Evolutionary conservation across 2,329 filamentous ascomycete species (phyloP).

Genomic region (Beauveria brongniartii): DNA sequence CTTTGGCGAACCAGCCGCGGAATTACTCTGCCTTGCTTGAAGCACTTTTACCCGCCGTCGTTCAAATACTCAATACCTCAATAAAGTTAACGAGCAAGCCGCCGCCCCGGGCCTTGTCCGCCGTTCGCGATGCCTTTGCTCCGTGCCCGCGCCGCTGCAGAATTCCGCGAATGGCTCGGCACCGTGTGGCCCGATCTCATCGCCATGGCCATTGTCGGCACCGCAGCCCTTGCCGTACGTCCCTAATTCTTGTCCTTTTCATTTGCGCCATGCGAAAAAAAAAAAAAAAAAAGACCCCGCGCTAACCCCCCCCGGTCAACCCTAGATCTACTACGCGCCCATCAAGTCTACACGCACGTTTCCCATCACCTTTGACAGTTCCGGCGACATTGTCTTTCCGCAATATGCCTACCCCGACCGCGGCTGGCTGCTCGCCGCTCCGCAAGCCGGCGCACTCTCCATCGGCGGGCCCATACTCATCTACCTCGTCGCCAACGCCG

Average conservation of each 20-base stretch:
- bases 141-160: constrained; percentile 10
- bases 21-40: not conserved
- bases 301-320: no score
- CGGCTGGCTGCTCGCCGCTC: constrained; percentile 54
- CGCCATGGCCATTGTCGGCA: constrained; percentile 46
- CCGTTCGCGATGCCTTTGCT: not conserved
- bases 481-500: constrained; percentile 47
- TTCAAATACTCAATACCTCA: no score
- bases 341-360: constrained; percentile 51
- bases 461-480: constrained; percentile 48
- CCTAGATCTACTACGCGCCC: constrained; percentile 43
- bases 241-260: not conserved
- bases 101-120: not conserved
- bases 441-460: constrained; percentile 47
- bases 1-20: not conserved
- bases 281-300: no score
- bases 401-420: constrained; percentile 57
- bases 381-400: constrained; percentile 56
- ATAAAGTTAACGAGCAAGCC: no score
- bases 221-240: constrained; percentile 23
- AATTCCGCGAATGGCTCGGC: constrained; percentile 43
- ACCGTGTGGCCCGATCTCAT: constrained; percentile 51
- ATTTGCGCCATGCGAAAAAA: no score
- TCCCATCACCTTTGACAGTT: constrained; percentile 47
- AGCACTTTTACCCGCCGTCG: no score